These are phyloP conservation scores for Zygotorulaspora mrakii DNA, from an alignment of 1,139 yeast genomes.

Conservation along the genomic window DNA sequence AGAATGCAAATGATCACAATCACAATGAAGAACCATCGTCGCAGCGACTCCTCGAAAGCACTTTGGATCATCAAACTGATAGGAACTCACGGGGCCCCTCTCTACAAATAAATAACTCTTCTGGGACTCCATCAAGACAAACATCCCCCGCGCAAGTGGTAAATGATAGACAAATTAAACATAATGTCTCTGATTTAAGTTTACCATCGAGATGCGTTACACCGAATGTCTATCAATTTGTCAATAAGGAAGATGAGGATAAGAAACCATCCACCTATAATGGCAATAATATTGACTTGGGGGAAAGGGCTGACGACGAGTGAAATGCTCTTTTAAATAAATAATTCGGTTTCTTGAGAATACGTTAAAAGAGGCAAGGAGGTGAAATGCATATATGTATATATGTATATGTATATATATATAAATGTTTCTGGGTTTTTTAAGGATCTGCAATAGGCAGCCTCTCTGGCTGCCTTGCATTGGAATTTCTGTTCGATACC, in stretches of 20 bases:
- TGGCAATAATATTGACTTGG: conserved; percentile 45
- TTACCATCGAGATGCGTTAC: conserved; percentile 31
- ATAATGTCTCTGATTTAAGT: conserved; percentile 24
- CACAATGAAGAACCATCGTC: too few species aligned
- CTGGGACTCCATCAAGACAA: conserved; percentile 30
- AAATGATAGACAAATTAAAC: conserved; percentile 12
- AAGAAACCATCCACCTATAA: conserved; percentile 43
- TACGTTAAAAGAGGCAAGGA: too few species aligned
- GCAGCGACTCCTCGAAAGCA: background rate
- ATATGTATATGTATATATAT: too few species aligned
- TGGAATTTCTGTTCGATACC: background rate
- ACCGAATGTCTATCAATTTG: conserved; percentile 31
- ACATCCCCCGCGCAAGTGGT: conserved; percentile 32
- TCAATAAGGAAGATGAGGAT: conserved; percentile 27
- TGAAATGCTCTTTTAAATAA: background rate
- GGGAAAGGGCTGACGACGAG: conserved; percentile 38
- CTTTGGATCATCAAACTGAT: background rate
- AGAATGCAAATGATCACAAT: conserved; percentile 1
- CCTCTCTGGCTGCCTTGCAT: conserved; percentile 1
- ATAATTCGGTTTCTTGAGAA: too few species aligned
- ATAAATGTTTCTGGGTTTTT: background rate
- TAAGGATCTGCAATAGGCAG: conserved; percentile 7
- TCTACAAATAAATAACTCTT: too few species aligned
- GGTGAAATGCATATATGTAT: too few species aligned
- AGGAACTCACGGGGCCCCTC: background rate